Conservation (phyloP, 345 rosid species). For the Lepidium aucheri region DNA sequence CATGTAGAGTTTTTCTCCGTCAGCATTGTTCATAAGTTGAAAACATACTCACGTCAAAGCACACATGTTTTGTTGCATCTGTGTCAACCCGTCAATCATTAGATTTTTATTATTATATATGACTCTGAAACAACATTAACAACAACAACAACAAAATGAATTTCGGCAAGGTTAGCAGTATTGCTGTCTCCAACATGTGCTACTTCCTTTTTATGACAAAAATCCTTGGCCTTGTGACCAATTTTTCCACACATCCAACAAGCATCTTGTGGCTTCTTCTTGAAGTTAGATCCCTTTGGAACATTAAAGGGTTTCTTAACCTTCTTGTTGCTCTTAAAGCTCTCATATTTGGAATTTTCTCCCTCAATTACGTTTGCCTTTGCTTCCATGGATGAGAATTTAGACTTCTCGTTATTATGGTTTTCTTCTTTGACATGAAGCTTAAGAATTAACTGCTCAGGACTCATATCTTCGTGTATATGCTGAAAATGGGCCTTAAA, state of each 20-base stretch:
- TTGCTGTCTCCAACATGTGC: not conserved
- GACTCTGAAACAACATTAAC: too few relatives aligned
- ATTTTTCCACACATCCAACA: not conserved
- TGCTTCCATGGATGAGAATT: not conserved
- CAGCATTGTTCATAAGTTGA: not conserved
- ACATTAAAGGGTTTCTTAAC: not conserved
- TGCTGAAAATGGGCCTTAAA: not conserved
- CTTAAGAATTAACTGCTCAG: not conserved
- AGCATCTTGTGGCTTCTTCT: not conserved
- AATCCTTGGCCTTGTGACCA: not conserved
- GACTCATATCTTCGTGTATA: not conserved
- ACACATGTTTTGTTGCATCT: not conserved
- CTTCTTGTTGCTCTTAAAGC: not conserved
- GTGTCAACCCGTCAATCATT: not conserved
- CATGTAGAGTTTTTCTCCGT: not conserved
- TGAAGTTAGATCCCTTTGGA: not conserved
- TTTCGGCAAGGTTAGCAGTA: not conserved
- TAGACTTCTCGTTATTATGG: not conserved
- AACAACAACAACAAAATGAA: not conserved
- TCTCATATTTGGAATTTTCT: not conserved
- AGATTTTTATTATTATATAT: not conserved
- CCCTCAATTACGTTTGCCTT: not conserved
- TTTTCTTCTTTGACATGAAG: not conserved
- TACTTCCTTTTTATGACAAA: not conserved
- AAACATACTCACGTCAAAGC: not conserved